A percentile compares a stretch with the other conserved stretches of the same genome.
phyloP scores from a whole-genome alignment of 2,329 filamentous ascomycete species.

The Aspergillus fumigatiaffinis region DNA sequence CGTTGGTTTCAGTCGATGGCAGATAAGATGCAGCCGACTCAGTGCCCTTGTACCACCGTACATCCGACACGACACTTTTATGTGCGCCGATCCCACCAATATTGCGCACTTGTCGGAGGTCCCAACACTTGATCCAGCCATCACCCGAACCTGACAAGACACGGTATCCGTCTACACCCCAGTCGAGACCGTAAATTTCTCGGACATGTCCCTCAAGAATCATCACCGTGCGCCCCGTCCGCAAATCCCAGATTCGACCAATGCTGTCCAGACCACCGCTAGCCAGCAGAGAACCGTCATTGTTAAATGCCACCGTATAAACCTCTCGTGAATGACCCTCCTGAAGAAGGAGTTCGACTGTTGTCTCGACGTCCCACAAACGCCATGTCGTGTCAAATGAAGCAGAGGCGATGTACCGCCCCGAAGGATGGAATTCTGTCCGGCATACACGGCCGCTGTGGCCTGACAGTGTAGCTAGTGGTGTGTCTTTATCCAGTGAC shows the following conservation, averaged over 20 bases:
- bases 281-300: conserved; percentile 83
- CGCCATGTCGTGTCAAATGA: conserved; percentile 97
- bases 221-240: conserved; percentile 91
- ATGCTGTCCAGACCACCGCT: conserved; percentile 94
- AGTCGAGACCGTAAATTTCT: conserved; percentile 89
- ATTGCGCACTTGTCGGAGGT: conserved; percentile 81
- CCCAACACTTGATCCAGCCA: conserved; percentile 98
- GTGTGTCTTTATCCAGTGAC: conserved; percentile 83
- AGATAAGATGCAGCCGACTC: conserved; percentile 67
- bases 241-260: conserved; percentile 89
- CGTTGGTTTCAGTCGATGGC: conserved; percentile 59
- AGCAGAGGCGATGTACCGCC: conserved; percentile 82
- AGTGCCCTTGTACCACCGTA: conserved; percentile 87
- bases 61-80: conserved; percentile 82
- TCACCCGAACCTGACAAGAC: conserved; percentile 89
- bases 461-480: conserved; percentile 74
- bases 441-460: conserved; percentile 85
- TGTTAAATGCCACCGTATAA: conserved; percentile 84
- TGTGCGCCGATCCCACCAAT: conserved; percentile 87
- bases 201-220: conserved; percentile 90
- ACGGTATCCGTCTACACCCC: conserved; percentile 87
- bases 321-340: conserved; percentile 95
- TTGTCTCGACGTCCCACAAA: conserved; percentile 87
- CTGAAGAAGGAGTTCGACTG: conserved; percentile 78
- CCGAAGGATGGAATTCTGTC: conserved; percentile 91